Evolutionary conservation across 2,329 filamentous ascomycete genomes (phyloP), one percentile per base, ranked within the genome.

Genomic region (Trichothecium roseum): DNA sequence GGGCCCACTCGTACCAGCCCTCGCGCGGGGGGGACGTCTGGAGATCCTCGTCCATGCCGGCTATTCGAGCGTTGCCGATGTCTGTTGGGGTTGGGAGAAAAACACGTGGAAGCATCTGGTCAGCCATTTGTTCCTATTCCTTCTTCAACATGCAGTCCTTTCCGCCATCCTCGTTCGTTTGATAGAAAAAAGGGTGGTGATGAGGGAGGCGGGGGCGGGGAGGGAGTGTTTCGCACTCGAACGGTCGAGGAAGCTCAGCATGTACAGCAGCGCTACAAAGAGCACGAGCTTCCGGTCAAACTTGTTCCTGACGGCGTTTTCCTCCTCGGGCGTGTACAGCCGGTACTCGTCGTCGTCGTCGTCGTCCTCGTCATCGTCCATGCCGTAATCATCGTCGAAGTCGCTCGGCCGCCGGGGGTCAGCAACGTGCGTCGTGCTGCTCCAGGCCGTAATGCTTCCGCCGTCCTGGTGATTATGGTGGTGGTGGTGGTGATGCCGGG

Each of bases 191-290:
- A 8, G 17, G 32, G 20, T 16, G 15, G 3, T 27, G 5, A 12
- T 10, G 20, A 24, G 20, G 20, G 20, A 10, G 20, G 20, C 10
- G 6, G 20, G 20, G 20, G 6, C 10, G 17, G 5, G 9, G 20
- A 13, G 29, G 30, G 18, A 17, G 5, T n/a, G 62, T n/a, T n/a
- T n/a, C 69, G 42, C 64, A 87, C 84, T 94, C 14, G 84, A 88
- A 45, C 87, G 72, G 56, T 94, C 87, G 44, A 94, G 60, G 53
- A 94, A 94, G 42, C 79, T 82, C 42, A 94, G 64, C 66, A 93
- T 72, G 53, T 91, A 95, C 10, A 94, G 67, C 39, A 89, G 54
- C 9, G 84, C 82, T 43, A 94, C 70, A 52, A 94, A 93, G 1
- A 84, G 55, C 5, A 94, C 84, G 36, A 95, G 68, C 43, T 71